A percentile compares a stretch with the other conserved stretches of the same genome.
phyloP scores from a whole-genome alignment of 2,329 filamentous ascomycete species.

The Epichloe gansuensis region DNA sequence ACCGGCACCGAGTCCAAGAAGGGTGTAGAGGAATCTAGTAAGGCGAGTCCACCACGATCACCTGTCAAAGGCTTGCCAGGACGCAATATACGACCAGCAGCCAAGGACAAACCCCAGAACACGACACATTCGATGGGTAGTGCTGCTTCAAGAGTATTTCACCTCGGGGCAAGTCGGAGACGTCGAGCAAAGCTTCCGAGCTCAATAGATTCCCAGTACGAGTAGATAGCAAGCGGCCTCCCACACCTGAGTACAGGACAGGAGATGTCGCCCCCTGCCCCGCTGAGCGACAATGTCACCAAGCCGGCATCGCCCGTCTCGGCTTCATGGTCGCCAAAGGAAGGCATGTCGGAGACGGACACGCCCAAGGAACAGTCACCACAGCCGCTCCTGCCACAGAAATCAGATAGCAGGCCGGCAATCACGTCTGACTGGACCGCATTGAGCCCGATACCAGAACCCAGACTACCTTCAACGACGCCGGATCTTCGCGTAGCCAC shows the following conservation, averaged over 20 bases:
- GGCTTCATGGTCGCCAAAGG: conserved; percentile 26
- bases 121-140: conserved; percentile 20
- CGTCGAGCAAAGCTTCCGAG: conserved; percentile 1
- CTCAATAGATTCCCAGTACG: conserved; percentile 1
- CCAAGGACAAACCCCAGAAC: conserved; percentile 9
- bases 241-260: conserved; percentile 37
- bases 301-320: conserved; percentile 34
- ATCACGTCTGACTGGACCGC: background rate
- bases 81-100: conserved; percentile 16
- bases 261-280: conserved; percentile 25
- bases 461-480: conserved; percentile 13
- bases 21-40: background rate
- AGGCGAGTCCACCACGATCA: conserved; percentile 6
- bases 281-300: conserved; percentile 23
- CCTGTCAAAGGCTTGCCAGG: conserved; percentile 15
- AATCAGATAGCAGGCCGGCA: background rate
- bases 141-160: conserved; percentile 20
- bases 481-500: conserved; percentile 14
- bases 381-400: conserved; percentile 5
- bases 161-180: conserved; percentile 15
- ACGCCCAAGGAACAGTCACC: conserved; percentile 7
- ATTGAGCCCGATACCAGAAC: conserved; percentile 14
- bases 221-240: conserved; percentile 24
- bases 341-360: background rate
- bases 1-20: background rate